Evolutionary conservation across 2,329 filamentous ascomycete species (phyloP).

Genomic region (Sporothrix humicola): DNA sequence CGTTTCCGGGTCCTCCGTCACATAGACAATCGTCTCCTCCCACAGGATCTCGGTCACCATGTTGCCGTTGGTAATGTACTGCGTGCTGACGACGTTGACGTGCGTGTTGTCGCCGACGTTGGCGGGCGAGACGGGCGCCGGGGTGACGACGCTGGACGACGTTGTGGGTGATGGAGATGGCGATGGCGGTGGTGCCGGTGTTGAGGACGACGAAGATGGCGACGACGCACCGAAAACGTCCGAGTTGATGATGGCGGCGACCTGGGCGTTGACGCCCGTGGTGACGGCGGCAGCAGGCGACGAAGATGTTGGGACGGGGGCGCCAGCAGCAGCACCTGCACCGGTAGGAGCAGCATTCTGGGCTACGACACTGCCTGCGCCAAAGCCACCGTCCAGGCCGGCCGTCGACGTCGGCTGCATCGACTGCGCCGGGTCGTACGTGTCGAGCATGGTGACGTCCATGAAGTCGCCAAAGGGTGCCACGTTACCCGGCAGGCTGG

Average conservation of each 20-base stretch:
- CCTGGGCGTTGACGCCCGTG: not conserved
- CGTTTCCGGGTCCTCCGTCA: slow-evolving; percentile 52
- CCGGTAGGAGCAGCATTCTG: slow-evolving; percentile 12
- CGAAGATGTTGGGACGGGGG: slow-evolving; percentile 21
- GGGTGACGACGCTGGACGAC: slow-evolving; percentile 40
- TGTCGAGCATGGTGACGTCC: slow-evolving; percentile 32
- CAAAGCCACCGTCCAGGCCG: not conserved
- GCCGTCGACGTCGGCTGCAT: slow-evolving; percentile 35
- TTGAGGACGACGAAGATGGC: slow-evolving; percentile 27
- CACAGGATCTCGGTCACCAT: slow-evolving; percentile 63
- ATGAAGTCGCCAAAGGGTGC: slow-evolving; percentile 45
- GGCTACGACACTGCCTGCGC: slow-evolving; percentile 15
- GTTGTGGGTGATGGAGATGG: not conserved
- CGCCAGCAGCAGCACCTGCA: slow-evolving; percentile 31
- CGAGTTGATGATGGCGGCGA: not conserved
- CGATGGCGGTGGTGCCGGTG: slow-evolving; percentile 19
- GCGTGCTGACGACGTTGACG: slow-evolving; percentile 54
- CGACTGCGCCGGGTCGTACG: slow-evolving; percentile 34
- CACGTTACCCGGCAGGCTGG: slow-evolving; percentile 68
- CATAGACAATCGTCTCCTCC: slow-evolving; percentile 61
- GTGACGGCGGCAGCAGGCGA: not conserved
- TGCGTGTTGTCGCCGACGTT: slow-evolving; percentile 31
- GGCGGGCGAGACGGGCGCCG: slow-evolving; percentile 35
- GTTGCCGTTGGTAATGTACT: slow-evolving; percentile 58
- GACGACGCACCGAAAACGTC: slow-evolving; percentile 14